Base-by-base conservation (phyloP, 1,284 basidiomycete genomes). In the Ganoderma leucocontextum region DNA sequence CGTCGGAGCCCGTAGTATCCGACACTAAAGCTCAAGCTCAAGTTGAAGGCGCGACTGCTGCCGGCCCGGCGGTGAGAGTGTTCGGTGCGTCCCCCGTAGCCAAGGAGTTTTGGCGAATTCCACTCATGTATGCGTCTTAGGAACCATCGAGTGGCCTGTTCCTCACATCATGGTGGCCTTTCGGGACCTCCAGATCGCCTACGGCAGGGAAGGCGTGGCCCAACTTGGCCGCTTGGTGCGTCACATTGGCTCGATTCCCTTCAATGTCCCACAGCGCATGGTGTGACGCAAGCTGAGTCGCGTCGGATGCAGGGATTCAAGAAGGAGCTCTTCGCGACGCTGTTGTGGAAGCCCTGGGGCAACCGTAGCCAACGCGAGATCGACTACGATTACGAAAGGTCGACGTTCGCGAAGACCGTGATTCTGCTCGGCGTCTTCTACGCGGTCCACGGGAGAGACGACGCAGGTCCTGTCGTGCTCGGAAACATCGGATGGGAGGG, bases 81-180 rank as follows among this genome's bases (percentile, higher is more conserved):
- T 29, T 6, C 6, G 41, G 41, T 41, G 41, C 13, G 41, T 41
- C 41, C 0, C 15, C 41, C 4, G 29, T 17, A 41, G 13, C 15
- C 1, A 41, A 5, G 13, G 13, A 17, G 13, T 41, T 47, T 2
- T 39, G 5, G n/a, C n/a, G 2, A 7, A 7, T 53, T 25, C 52
- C 6, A 3, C 55, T 57, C 17, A 57, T 57, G 17, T 57, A 36
- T 33, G 35, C 17, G 33, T 57, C 10, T 10, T 10, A 35, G 55
- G 33, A 36, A 57, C 4, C 17, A 17, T 57, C 8, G 55, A 36
- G 13, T 57, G 55, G 55, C 55, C 55, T 13, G 55, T 57, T 2
- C 61, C 61, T 4, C 61, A 53, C 3, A 10, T 62, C n/a, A 52
- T 53, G 12, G 61, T 62, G 3, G 38, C 13, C 47, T 38, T n/a